These are phyloP conservation scores for Sclerotinia subarctica DNA, from an alignment of 2,329 filamentous ascomycete genomes.

Conservation along the genomic window DNA sequence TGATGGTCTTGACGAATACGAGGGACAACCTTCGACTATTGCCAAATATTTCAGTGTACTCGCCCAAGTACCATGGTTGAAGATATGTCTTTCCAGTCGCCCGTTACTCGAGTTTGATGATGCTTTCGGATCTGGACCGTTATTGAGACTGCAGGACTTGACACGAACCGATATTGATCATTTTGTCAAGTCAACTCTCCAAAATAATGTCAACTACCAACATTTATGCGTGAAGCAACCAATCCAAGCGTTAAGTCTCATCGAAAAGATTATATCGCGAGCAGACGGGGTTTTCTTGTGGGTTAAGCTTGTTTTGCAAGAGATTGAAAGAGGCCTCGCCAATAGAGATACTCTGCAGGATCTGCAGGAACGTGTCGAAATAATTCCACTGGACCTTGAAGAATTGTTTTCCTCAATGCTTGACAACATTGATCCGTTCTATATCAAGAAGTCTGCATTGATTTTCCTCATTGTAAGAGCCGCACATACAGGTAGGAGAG, in stretches of 20 bases:
- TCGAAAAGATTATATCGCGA: slow-evolving; percentile 7
- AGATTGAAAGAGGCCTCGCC: slow-evolving; percentile 15
- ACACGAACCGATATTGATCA: slow-evolving; percentile 15
- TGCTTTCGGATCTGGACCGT: slow-evolving; percentile 1
- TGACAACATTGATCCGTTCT: slow-evolving; percentile 24
- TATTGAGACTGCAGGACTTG: slow-evolving; percentile 18
- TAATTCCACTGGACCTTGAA: slow-evolving; percentile 30
- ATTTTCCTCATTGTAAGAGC: slow-evolving; percentile 2
- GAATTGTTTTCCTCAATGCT: slow-evolving; percentile 29
- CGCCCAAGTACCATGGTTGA: slow-evolving; percentile 4
- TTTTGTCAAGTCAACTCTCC: slow-evolving; percentile 15
- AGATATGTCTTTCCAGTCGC: slow-evolving; percentile 22
- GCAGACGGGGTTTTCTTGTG: slow-evolving; percentile 25
- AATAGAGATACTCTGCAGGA: slow-evolving; percentile 26
- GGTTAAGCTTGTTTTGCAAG: slow-evolving; percentile 21
- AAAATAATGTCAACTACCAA: background rate
- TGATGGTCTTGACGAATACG: slow-evolving; percentile 9
- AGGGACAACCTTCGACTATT: slow-evolving; percentile 19
- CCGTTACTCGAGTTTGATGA: slow-evolving; percentile 19
- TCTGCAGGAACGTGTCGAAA: slow-evolving; percentile 25
- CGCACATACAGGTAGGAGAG: background rate
- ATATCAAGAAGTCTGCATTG: slow-evolving; percentile 2
- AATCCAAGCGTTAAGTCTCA: background rate
- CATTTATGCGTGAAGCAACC: background rate
- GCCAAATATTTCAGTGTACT: slow-evolving; percentile 12